These are phyloP conservation scores for Acanthamoeba divionensis DNA, from an alignment of 208 protist genomes.

Conservation along the genomic window DNA sequence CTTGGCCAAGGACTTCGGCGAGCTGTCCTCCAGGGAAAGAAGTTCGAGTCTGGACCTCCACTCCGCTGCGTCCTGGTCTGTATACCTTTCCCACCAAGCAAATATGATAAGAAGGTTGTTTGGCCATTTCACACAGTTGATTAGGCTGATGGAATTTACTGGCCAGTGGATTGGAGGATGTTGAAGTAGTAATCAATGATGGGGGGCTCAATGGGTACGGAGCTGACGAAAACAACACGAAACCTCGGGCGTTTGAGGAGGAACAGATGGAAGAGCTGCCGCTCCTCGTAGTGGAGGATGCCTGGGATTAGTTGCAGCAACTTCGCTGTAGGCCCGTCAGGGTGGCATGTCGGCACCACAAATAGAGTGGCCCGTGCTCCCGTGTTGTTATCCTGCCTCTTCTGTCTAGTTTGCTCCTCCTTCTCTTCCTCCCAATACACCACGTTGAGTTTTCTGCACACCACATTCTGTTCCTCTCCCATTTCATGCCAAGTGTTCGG, in stretches of 20 bases:
- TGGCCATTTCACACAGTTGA: background rate
- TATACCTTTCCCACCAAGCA: background rate
- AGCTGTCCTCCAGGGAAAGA: background rate
- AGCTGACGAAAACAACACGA: background rate
- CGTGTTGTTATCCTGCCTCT: no score
- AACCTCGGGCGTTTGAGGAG: background rate
- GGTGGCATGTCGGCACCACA: background rate
- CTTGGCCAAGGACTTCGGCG: background rate
- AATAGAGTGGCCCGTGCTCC: no score
- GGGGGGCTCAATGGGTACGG: background rate
- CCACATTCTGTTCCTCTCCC: no score
- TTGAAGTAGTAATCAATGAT: background rate
- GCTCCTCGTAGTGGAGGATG: conserved; percentile 4
- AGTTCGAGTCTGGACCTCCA: background rate
- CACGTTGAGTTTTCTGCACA: no score
- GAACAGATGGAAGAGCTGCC: background rate
- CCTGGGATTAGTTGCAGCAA: background rate
- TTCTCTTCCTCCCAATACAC: no score
- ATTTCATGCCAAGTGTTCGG: no score
- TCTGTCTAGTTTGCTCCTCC: no score
- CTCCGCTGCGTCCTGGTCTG: background rate
- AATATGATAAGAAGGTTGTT: background rate
- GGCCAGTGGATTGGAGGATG: background rate
- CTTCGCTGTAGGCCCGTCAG: background rate
- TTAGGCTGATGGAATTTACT: background rate